Evolutionary conservation across 768 basidiomycete genomes (phyloP), one percentile per base, ranked within the genome.

Genomic region (Favolaschia claudopus): DNA sequence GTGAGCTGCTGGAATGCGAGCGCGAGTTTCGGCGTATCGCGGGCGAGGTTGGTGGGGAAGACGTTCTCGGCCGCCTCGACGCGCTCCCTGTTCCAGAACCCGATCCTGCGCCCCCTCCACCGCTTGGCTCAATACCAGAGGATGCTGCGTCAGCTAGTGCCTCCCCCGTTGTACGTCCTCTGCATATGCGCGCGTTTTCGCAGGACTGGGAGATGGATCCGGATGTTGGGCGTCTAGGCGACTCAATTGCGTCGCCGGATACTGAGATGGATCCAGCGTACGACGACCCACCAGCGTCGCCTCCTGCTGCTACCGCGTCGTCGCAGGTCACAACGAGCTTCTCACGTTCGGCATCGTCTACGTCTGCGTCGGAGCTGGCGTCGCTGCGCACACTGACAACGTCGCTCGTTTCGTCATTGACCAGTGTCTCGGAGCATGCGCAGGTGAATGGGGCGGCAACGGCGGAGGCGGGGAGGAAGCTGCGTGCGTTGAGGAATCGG

Each of bases 391-490:
- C 86, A 22, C 83, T 87, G 70, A 95, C 93, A 0, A 72, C 86
- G 9, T 89, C 91, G 9, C 84, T 95, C 48, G 86, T 90, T 42
- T 76, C 87, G 22, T 89, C 92, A 12, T 82, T 96, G 40, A 83
- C 87, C 3, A 84, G 87, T 31, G 85, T 95, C 63, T 92, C 90
- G 24, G 93, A 96, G 67, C 91, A 94, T 58, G 90, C 92, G 14
- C 93, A 96, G 70, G 92, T 94, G 46, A 93, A 93, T 67, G 87
- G 89, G 10, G 94, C 91, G 1, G 89, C 89, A 5, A 89, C 91
- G 10, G 87, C 92, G 1, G 93, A 96, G 55, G 89, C 93, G 0
- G 92, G 92, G 42, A 84, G 93, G 34, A 93, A 92, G 74, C 87
- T 96, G 37, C 89, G 93, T 45, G 90, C 91, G 14, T 74, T 94